Evolutionary conservation across 2,329 filamentous ascomycete genomes (phyloP).

Genomic region (Epichloe amarillans): DNA sequence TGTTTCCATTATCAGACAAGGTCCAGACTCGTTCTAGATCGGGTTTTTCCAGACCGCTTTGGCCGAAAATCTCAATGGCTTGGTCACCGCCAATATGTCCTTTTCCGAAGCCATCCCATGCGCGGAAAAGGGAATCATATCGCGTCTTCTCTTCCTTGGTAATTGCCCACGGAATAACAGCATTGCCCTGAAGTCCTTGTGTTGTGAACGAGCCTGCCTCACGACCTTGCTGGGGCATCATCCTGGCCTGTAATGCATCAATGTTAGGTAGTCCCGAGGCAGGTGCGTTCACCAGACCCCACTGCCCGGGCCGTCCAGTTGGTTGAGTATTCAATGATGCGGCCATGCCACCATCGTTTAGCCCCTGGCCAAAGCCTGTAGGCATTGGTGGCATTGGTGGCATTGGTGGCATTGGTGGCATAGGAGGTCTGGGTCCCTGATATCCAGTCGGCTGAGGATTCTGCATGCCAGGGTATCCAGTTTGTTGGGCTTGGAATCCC

Average conservation of each 20-base stretch:
- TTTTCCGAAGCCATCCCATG: conserved; percentile 91
- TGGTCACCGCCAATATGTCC: conserved; percentile 85
- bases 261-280: conserved; percentile 85
- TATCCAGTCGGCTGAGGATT: conserved; percentile 71
- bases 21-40: conserved; percentile 94
- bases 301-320: conserved; percentile 84
- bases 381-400: conserved; percentile 54
- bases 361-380: conserved; percentile 38
- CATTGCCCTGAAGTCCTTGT: conserved; percentile 78
- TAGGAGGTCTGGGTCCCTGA: conserved; percentile 71
- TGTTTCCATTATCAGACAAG: conserved; percentile 83
- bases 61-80: conserved; percentile 92
- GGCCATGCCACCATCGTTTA: conserved; percentile 45
- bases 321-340: conserved; percentile 78
- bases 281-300: conserved; percentile 95
- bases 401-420: conserved; percentile 64
- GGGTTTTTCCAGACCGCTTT: conserved; percentile 82
- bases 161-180: conserved; percentile 94
- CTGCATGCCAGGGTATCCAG: conserved; percentile 52
- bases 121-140: conserved; percentile 87
- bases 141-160: conserved; percentile 98
- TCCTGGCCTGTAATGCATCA: conserved; percentile 77
- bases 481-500: conserved; percentile 53
- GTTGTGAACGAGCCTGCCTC: conserved; percentile 75
- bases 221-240: conserved; percentile 94